Evolutionary conservation across 345 rosid species (phyloP), one percentile per base, ranked within the genome.

Genomic region (Geranium rotundifolium): DNA sequence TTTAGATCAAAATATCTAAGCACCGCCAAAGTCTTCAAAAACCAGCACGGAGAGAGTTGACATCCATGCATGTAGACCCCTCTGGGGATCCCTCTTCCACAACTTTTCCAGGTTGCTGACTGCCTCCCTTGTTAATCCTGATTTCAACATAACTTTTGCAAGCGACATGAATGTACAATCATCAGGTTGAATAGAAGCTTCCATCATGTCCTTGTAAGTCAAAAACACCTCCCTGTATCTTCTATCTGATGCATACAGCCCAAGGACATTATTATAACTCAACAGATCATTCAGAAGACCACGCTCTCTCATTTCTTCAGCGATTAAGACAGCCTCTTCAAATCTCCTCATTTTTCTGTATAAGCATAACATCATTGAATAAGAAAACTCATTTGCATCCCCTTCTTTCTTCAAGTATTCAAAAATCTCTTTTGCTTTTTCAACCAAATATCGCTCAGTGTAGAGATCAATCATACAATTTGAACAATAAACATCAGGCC

Each of bases 381-480:
- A 86, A 1, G 85, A 72, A 65, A 90, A 92, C 73, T 93, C 95
- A 67, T 89, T 92, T 20, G 95, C 90, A 50, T 78, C 82, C 69
- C 87, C 69, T 39, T 72, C 78, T 67, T 60, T 75, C 76, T 86
- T 90, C 85, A 93, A 64, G 66, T 69, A 65, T 41, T 78, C 65
- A 57, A 93, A 89, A 58, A 87, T 69, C n/a, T 67, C 77, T 74
- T 83, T 82, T 0, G 89, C 91, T 76, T 82, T 81, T 68, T 71
- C 75, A 65, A 85, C 85, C 95, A 86, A 84, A 31, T 88, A 78
- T 60, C 81, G 77, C 67, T 85, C 83, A 17, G 84, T 71, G 75
- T 90, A 93, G 60, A 90, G 86, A 63, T 88, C 88, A 70, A 87
- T 83, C 95, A 93, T 84, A 70, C 97, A 93, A 65, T 90, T 80